Percentiles rank a stretch among this genome's conserved stretches.
These are phyloP conservation scores for Corymbia maculata DNA, from an alignment of 345 rosid genomes.

Conservation along the genomic window DNA sequence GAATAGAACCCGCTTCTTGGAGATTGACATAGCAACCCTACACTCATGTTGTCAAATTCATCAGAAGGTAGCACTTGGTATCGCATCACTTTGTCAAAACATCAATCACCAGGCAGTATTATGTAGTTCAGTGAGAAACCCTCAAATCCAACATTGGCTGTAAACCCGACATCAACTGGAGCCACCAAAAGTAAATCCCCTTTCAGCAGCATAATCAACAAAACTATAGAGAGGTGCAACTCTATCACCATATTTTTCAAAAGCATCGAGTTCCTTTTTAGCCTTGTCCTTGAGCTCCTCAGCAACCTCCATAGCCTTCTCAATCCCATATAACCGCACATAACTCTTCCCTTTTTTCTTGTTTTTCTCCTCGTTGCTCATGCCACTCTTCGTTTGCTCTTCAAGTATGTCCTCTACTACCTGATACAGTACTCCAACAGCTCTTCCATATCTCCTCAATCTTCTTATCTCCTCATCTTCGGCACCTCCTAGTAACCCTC, in stretches of 20 bases:
- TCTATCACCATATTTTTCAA: slow-evolving; percentile 50
- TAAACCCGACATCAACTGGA: neutral
- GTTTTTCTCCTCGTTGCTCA: slow-evolving; percentile 1
- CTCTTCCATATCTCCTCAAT: slow-evolving; percentile 76
- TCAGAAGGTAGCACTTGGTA: neutral
- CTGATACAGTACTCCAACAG: slow-evolving; percentile 80
- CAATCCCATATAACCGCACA: slow-evolving; percentile 41
- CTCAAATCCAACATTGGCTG: neutral
- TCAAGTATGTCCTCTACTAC: slow-evolving; percentile 62
- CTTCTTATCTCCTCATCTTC: slow-evolving; percentile 55
- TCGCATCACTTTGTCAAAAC: neutral
- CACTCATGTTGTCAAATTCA: neutral
- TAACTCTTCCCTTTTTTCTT: slow-evolving; percentile 41
- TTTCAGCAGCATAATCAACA: slow-evolving; percentile 69
- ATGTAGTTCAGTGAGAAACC: neutral
- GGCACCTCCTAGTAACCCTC: slow-evolving; percentile 88
- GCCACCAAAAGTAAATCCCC: slow-evolving; percentile 30
- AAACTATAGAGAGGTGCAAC: slow-evolving; percentile 74
- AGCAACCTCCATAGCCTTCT: slow-evolving; percentile 59
- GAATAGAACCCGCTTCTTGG: neutral
- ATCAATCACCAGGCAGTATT: neutral
- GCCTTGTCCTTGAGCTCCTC: slow-evolving; percentile 58
- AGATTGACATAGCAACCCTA: neutral
- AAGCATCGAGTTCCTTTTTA: slow-evolving; percentile 50
- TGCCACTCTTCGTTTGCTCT: slow-evolving; percentile 7